Evolutionary conservation across 257 asterid genomes (phyloP), one percentile per base, ranked within the genome.

Genomic region (Eucommia ulmoides): DNA sequence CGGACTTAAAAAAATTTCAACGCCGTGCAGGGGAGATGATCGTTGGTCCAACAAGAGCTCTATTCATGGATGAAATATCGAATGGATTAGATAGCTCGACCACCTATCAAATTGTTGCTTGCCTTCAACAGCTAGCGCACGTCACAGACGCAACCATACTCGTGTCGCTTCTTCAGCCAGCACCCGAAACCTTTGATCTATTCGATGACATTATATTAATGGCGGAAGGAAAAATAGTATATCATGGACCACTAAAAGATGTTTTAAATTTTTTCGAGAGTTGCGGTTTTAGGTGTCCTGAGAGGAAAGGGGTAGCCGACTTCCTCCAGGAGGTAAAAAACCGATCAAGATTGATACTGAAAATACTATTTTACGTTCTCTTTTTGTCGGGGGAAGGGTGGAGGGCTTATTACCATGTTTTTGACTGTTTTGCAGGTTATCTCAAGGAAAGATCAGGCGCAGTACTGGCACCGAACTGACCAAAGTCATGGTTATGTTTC

Each of bases 121-220:
- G 67, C 54, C 74, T 76, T 56, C 77, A 63, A 51, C 77, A 76
- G 29, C 61, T 76, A 23, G 74, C 80, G 3, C 83, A 76, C 54
- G 58, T 76, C 48, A 60, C 72, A 22, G 80, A 69, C 33, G 70
- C 80, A 26, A 76, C 83, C 12, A 46, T 76, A 48, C 64, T 76
- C n/a, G 62, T 76, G 33, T 70, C 83, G 4, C 79, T 76, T 63
- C 83, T 72, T 56, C 83, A 76, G 62, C 83, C 83, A 16, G 75
- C 80, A 2, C 83, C 80, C 8, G 83, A 76, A 56, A 69, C 80
- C 12, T 76, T 72, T 51, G 80, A 66, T 60, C 77, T 76, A 51
- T 76, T 72, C 50, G 80, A 72, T 38, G 80, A 76, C 50, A 46
- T 76, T 24, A 63, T 72, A 38, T 54, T 76, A 55, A 66, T 76